phyloP scores from a whole-genome alignment of 371 early-diverging fungal genomes.

The Mucor irregularis region DNA sequence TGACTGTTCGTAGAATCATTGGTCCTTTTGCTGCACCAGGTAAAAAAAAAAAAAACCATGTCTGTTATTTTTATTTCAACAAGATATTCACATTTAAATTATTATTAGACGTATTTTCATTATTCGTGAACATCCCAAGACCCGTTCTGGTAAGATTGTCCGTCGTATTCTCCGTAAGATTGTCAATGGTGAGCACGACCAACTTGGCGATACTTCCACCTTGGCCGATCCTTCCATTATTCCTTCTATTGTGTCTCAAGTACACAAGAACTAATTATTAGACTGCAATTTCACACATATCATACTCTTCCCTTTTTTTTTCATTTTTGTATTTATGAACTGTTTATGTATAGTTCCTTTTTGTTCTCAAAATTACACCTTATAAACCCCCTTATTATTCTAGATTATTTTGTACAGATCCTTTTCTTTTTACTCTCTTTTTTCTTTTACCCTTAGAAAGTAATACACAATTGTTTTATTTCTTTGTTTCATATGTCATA shows the following conservation, averaged over 20 bases:
- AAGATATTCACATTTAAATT: neutral
- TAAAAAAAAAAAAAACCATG: too few species aligned
- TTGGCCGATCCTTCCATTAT: conserved; percentile 73
- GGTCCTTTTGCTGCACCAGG: conserved; percentile 97
- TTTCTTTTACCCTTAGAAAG: too few species aligned
- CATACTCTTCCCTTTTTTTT: too few species aligned
- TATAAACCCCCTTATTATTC: too few species aligned
- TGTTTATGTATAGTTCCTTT: too few species aligned
- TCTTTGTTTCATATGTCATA: too few species aligned
- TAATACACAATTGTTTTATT: too few species aligned
- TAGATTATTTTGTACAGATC: too few species aligned
- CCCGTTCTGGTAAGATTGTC: conserved; percentile 97
- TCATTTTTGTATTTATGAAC: too few species aligned
- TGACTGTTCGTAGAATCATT: conserved; percentile 85
- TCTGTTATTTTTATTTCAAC: conserved; percentile 6
- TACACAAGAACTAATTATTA: conserved; percentile 3
- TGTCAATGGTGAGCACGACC: conserved; percentile 80
- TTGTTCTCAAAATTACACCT: too few species aligned
- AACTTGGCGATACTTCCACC: conserved; percentile 88
- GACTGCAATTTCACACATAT: too few species aligned
- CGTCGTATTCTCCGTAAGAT: conserved; percentile 93
- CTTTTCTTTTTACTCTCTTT: too few species aligned
- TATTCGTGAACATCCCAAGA: conserved; percentile 93
- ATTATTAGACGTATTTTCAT: conserved; percentile 83
- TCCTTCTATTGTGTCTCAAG: conserved; percentile 10